Evolutionary conservation across 1,284 basidiomycete species (phyloP), one percentile per base, ranked within the genome.

Genomic region (Boletus holoroseus): DNA sequence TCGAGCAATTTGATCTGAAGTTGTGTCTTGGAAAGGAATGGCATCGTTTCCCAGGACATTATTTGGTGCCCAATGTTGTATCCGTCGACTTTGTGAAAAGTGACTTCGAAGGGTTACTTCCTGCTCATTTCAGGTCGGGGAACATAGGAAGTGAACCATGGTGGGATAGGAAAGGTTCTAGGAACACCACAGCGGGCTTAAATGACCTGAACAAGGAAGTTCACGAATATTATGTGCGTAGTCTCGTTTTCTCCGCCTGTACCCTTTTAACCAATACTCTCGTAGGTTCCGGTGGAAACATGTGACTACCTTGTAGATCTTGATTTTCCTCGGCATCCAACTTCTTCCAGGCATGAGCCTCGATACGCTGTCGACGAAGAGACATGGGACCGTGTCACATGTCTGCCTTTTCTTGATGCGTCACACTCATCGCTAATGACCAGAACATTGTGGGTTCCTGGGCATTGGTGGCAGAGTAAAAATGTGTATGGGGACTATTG

Each of bases 11-110:
- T 58, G 80, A 83, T 50, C 68, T 95, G 50, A 82, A 76, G n/a
- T 67, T 99, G 2, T 99, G 96, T 71, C 78, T 90, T 49, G 93
- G 87, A 30, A 91, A 94, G 64, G 95, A 99, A 70, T 99, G 96
- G 96, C 77, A 98, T 66, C 80, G 95, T 13, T 99, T 94, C 76
- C 92, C 94, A 0, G 82, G 89, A 1, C 87, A 89, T 66, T 98
- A 90, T 70, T 79, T 95, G 43, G 78, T 98, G 16, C 94, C 95
- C 1, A 79, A 87, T 49, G 87, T 82, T 15, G 74, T 97, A 50
- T 78, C 83, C 41, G 84, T 95, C 13, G 78, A 88, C 55, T 98
- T 93, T 71, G 74, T 98, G 65, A 86, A 91, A 73, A 92, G 87
- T 68, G 91, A 87, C 49, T 96, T 97, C 61, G 77, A 85, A 51